phyloP scores from a whole-genome alignment of 345 rosid species.

The Turnera subulata region DNA sequence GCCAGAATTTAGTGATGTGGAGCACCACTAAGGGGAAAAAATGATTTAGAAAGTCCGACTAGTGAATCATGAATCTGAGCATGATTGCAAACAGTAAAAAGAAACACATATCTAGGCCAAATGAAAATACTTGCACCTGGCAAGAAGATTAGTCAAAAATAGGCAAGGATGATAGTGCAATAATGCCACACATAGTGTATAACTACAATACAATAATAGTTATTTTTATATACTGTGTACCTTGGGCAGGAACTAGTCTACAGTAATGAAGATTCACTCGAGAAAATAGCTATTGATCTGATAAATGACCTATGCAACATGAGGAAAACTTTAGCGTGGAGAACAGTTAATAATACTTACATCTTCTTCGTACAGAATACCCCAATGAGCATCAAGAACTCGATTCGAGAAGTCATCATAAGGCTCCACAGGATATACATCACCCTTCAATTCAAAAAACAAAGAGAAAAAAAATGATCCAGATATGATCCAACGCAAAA shows the following conservation, averaged over 20 bases:
- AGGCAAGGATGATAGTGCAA: too few relatives aligned
- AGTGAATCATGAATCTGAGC: neutral
- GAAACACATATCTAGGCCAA: neutral
- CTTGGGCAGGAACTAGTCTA: neutral
- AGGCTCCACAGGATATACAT: constrained; percentile 90
- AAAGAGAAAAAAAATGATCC: neutral
- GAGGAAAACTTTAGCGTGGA: neutral
- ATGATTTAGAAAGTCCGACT: neutral
- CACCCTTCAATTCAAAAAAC: constrained; percentile 50
- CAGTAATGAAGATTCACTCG: too few relatives aligned
- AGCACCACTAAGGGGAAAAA: neutral
- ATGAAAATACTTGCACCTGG: neutral
- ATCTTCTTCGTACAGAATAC: constrained; percentile 75
- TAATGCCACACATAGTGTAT: neutral
- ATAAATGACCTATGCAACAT: neutral
- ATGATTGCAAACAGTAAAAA: too few relatives aligned
- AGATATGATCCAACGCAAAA: constrained; percentile 10
- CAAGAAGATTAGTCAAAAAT: neutral
- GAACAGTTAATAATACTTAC: constrained; percentile 37
- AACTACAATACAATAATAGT: neutral
- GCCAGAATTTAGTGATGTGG: neutral
- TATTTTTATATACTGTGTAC: neutral
- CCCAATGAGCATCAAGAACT: constrained; percentile 95
- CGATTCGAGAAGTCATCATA: constrained; percentile 42
- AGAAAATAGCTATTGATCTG: neutral